phyloP scores from a whole-genome alignment of 139 green algal species.

The Auxenochlorella pyrenoidosa region DNA sequence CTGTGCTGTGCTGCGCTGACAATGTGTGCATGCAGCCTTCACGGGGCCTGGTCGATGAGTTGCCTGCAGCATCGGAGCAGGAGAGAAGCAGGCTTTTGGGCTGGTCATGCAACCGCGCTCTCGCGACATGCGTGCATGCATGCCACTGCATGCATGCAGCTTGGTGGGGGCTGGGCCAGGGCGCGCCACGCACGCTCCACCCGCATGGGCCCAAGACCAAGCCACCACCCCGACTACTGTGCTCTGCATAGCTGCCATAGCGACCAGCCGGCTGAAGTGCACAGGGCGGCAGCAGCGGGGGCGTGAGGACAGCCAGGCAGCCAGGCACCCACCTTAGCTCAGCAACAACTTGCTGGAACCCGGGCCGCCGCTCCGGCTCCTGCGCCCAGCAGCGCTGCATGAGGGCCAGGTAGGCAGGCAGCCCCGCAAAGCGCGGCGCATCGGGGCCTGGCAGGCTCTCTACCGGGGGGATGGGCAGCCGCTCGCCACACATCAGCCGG shows the following conservation, averaged over 20 bases:
- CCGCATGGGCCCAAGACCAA: not conserved
- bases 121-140: not conserved
- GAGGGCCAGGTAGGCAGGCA: conserved; percentile 9
- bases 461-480: not conserved
- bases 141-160: not conserved
- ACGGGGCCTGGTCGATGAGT: not conserved
- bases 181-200: not conserved
- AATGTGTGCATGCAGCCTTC: too few species aligned
- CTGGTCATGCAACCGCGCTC: not conserved
- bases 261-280: too few species aligned
- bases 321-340: not conserved
- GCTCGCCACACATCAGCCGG: not conserved
- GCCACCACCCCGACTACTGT: too few species aligned
- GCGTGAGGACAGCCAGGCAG: not conserved
- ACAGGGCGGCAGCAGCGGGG: too few species aligned
- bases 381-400: conserved; percentile 32
- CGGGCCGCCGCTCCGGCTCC: not conserved
- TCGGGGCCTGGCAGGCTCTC: not conserved
- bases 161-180: too few species aligned
- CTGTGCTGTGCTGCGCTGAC: not conserved
- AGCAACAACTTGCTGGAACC: not conserved
- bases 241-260: too few species aligned
- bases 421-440: not conserved
- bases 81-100: not conserved
- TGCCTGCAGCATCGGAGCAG: not conserved